phyloP scores from a whole-genome alignment of 371 early-diverging fungal species.

The Circinella umbellata region DNA sequence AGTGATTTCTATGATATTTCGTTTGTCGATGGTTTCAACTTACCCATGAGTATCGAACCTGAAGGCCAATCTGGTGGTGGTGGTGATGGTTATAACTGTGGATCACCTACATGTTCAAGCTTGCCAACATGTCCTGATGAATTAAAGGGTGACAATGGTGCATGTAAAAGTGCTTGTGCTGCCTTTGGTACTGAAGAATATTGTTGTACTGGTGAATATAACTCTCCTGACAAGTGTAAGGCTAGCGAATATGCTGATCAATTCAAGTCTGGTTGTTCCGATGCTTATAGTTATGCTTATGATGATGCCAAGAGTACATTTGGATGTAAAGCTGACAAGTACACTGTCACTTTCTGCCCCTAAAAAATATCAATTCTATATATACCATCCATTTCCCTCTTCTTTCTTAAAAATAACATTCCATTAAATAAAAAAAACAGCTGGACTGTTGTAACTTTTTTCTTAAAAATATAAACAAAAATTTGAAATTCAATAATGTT shows the following conservation, averaged over 20 bases:
- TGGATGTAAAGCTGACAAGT: constrained; percentile 25
- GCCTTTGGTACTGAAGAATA: constrained; percentile 19
- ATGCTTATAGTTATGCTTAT: constrained; percentile 43
- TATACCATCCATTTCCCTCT: no score
- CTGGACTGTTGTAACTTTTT: no score
- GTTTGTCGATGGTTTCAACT: constrained; percentile 34
- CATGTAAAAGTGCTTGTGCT: constrained; percentile 28
- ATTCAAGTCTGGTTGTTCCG: constrained; percentile 28
- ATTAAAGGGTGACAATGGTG: constrained; percentile 16
- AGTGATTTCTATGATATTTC: constrained; percentile 46
- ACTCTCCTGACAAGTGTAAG: constrained; percentile 17
- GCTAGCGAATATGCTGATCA: constrained; percentile 16
- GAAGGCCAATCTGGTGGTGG: constrained; percentile 1
- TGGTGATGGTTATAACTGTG: constrained; percentile 16
- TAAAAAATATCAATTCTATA: not conserved
- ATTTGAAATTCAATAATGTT: no score
- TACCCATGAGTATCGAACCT: constrained; percentile 24
- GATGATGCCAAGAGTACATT: constrained; percentile 36
- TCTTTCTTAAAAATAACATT: no score
- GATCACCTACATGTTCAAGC: constrained; percentile 16
- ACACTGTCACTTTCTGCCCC: constrained; percentile 33
- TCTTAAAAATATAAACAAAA: no score
- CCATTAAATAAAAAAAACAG: no score
- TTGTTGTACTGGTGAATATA: constrained; percentile 24
- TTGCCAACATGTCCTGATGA: constrained; percentile 24